A percentile compares a stretch with the other conserved stretches of the same genome.
phyloP scores from a whole-genome alignment of 768 basidiomycete species.

The Xerocomus spinulosus region DNA sequence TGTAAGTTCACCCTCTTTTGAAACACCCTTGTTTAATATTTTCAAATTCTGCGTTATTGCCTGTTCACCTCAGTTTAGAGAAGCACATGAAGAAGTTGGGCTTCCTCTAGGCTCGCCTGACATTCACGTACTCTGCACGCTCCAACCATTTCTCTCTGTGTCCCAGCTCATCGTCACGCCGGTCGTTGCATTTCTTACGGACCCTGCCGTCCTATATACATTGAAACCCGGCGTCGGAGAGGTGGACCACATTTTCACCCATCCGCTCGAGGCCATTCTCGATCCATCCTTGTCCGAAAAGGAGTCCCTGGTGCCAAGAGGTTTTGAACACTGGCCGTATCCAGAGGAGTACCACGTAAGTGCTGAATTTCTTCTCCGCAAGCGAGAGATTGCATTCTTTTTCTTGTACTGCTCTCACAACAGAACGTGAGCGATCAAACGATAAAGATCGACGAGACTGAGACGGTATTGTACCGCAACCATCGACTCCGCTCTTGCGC shows the following conservation, averaged over 20 bases:
- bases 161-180: constrained; percentile 71
- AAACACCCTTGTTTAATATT: too few relatives aligned
- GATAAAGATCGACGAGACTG: constrained; percentile 41
- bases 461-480: constrained; percentile 62
- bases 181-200: constrained; percentile 65
- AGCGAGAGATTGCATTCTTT: not conserved
- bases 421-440: constrained; percentile 54
- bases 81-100: constrained; percentile 82
- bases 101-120: constrained; percentile 55
- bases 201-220: constrained; percentile 42
- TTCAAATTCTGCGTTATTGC: not conserved
- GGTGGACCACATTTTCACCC: constrained; percentile 75
- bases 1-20: constrained; percentile 41
- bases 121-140: constrained; percentile 54
- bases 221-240: constrained; percentile 60
- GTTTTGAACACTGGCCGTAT: constrained; percentile 77
- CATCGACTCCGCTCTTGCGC: constrained; percentile 77
- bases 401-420: not conserved
- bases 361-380: constrained; percentile 1
- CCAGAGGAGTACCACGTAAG: constrained; percentile 68
- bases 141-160: constrained; percentile 68
- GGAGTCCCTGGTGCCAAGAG: constrained; percentile 47
- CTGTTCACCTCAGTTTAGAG: constrained; percentile 52
- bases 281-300: constrained; percentile 48
- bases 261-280: constrained; percentile 70